Base-by-base conservation (phyloP, 371 early-diverging fungal species). In the Chytridium lagenaria region DNA sequence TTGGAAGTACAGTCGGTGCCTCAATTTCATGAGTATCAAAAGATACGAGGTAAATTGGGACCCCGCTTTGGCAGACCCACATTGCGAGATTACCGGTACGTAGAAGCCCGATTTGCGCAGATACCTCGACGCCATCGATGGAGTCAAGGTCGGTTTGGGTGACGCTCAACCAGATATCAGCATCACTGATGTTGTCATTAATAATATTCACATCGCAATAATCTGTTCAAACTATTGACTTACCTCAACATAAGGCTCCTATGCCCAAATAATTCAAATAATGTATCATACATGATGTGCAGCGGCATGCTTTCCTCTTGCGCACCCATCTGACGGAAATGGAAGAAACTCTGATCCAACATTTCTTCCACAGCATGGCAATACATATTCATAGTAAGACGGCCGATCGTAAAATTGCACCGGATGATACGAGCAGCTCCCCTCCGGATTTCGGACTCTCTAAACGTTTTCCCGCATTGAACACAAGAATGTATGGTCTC, bases 231-330 rank as follows among this genome's bases (percentile, higher is more conserved):
- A n/a, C n/a, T n/a, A n/a, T 10, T 12, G 2, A 61, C 61, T 34
- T 61, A 61, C 61, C 10, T 31, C 10, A 61, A 5, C 19, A 7
- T 34, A 10, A 10, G 30, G 10, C 61, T 61, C 19, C 16, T 23
- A 37, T 61, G 61, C 34, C 61, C 61, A 28, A 61, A 61, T 33
- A 61, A 61, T 61, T 61, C 61, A 61, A 7, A 36, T 61, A 61
- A 7, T 31, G 3, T 7, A 61, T 7, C 34, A 7, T 12, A 33
- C 5, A 61, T 61, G 61, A 23, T 61, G 61, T 12, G 26, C 19
- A 15, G 19, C 36, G 36, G 15, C 2, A 37, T 61, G 61, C 36
- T 36, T 61, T 10, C 61, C 61, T 34, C 61, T 61, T 16, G 61
- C 31, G 34, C 61, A 61, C 23, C 61, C 61, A 12, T 61, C 61